Conservation (phyloP, 2,329 filamentous ascomycete species). For the Neonectria magnoliae region DNA sequence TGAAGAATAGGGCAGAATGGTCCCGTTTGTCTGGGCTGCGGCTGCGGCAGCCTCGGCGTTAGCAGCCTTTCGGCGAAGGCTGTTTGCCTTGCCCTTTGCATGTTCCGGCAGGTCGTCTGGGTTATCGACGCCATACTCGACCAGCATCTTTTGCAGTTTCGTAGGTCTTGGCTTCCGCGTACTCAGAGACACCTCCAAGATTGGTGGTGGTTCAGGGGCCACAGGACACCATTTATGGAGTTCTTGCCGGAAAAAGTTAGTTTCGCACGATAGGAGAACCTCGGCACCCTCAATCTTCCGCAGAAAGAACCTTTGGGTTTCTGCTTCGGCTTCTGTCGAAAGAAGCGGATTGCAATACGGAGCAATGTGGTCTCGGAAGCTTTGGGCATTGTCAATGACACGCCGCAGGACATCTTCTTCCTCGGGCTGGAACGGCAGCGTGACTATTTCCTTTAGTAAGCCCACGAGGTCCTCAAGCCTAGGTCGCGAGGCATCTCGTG, state of each 20-base stretch:
- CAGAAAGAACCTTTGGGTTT: constrained; percentile 92
- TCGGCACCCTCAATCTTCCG: constrained; percentile 98
- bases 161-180: constrained; percentile 96
- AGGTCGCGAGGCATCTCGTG: constrained; percentile 92
- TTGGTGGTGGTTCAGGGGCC: constrained; percentile 84
- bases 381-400: constrained; percentile 85
- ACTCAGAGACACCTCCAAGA: constrained; percentile 86
- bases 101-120: constrained; percentile 89
- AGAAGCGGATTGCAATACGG: constrained; percentile 84
- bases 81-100: constrained; percentile 80
- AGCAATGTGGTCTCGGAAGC: constrained; percentile 84
- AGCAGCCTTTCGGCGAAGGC: constrained; percentile 76
- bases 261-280: constrained; percentile 89
- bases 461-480: constrained; percentile 89
- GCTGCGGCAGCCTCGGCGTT: constrained; percentile 64
- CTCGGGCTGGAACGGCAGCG: constrained; percentile 91
- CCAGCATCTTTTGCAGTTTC: constrained; percentile 95
- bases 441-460: constrained; percentile 85
- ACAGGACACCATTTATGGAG: constrained; percentile 95
- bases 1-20: constrained; percentile 34
- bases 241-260: constrained; percentile 97
- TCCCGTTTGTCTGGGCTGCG: constrained; percentile 38
- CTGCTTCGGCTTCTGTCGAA: constrained; percentile 85
- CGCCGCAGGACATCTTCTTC: constrained; percentile 88
- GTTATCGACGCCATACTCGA: constrained; percentile 86